A percentile compares a stretch with the other conserved stretches of the same genome.
These are phyloP conservation scores for Diutina ranongensis DNA, from an alignment of 1,139 yeast species.

Conservation along the genomic window DNA sequence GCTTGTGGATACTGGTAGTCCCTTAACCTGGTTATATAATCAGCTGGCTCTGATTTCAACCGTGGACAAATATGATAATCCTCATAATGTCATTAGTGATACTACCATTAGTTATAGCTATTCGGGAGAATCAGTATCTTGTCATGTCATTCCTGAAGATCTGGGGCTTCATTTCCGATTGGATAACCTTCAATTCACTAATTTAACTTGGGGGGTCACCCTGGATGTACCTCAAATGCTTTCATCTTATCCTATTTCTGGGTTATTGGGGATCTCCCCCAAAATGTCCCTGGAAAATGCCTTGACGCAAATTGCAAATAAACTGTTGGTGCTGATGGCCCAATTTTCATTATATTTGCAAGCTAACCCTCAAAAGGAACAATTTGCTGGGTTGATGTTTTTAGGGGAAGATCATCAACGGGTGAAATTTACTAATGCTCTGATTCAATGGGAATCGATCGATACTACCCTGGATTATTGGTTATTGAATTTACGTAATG, in stretches of 20 bases:
- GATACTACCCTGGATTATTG: neutral
- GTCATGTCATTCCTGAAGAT: neutral
- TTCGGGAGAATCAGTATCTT: neutral
- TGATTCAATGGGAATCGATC: neutral
- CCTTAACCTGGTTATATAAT: conserved; percentile 4
- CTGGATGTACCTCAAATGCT: neutral
- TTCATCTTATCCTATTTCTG: neutral
- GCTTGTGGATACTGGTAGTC: conserved; percentile 4
- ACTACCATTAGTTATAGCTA: neutral
- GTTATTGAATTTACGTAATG: neutral
- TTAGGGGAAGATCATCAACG: neutral
- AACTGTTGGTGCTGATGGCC: neutral
- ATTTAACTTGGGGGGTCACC: conserved; percentile 1
- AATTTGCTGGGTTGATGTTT: neutral
- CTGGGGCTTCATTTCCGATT: neutral
- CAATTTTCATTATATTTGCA: neutral
- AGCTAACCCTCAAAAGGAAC: neutral
- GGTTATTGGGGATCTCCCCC: neutral
- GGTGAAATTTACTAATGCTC: neutral
- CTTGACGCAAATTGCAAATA: neutral
- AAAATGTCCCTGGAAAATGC: neutral
- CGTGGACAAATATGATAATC: neutral
- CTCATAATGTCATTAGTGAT: neutral
- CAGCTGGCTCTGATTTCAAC: conserved; percentile 2
- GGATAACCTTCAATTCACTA: neutral